Percentiles rank a stretch among this genome's conserved stretches.
Evolutionary conservation across 148 eudicot species (phyloP).

Genomic region (Camellia sinensis): DNA sequence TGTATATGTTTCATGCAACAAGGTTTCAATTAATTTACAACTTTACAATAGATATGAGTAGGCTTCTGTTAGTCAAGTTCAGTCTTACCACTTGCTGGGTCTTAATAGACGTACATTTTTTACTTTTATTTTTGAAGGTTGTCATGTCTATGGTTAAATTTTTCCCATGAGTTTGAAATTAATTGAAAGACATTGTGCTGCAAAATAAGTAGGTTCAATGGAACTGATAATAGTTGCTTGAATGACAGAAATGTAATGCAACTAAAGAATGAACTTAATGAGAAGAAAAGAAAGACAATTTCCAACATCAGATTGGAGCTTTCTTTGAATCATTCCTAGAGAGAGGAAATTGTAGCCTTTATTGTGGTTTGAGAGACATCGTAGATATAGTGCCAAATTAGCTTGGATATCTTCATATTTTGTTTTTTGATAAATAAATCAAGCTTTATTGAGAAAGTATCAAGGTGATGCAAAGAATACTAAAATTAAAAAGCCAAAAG

Average conservation of each 20-base stretch:
- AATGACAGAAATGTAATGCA: not conserved
- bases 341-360: not conserved
- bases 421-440: too few relatives aligned
- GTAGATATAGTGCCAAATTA: not conserved
- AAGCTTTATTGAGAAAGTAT: too few relatives aligned
- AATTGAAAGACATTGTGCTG: not conserved
- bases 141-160: not conserved
- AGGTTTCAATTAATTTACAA: not conserved
- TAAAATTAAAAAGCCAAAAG: too few relatives aligned
- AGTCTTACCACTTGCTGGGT: not conserved
- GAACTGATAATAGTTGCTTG: not conserved
- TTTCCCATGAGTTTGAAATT: not conserved
- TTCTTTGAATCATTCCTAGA: not conserved
- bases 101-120: not conserved
- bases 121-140: not conserved
- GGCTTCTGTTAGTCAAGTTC: not conserved
- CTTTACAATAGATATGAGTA: not conserved
- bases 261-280: not conserved
- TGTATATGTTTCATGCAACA: not conserved
- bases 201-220: not conserved
- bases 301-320: not conserved
- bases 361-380: not conserved
- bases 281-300: not conserved
- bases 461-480: too few relatives aligned
- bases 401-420: not conserved